Base-by-base conservation (phyloP, 305 asterid species). In the Fraxinus albicans region DNA sequence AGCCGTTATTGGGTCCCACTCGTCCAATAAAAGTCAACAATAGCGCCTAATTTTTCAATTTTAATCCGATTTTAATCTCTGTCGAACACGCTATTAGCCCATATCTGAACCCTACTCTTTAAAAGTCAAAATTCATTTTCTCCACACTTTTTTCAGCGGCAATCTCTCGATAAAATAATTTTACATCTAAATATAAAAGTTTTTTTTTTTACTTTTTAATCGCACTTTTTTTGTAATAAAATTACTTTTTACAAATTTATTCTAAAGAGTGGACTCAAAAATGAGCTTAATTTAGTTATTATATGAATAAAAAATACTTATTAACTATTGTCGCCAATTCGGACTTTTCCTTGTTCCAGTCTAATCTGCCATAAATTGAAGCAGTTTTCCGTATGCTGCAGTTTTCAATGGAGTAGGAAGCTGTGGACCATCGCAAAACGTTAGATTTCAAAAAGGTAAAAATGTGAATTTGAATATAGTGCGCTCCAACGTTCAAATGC, bases 401-500 rank as follows among this genome's bases (percentile, higher is more conserved):
- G 29, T 58, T 58, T 25, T 65, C 73, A 65, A 65, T 23, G 60
- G 25, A 63, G 70, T 38, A 34, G 84, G 21, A 84, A 80, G 77
- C 79, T 34, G 81, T 79, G 88, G 90, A 79, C 81, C 83, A 79
- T 40, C 35, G 80, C 83, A 72, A 78, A 76, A 75, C 53, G 38
- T 40, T 58, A 72, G 73, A 36, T 60, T 21, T 55, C 58, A 73
- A 79, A 76, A 76, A 47, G 42, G 47, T 27, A 21, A 40, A 82
- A 82, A 31, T 53, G 82, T 65, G n/a, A 80, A 34, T 91, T 93
- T 89, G 88, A 92, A 94, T 77, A 29, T 81, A 83, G 89, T 91
- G 94, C 98, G 94, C 95, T 94, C 98, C 98, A 94, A 93, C 94
- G 97, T 91, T 90, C 92, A 78, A 85, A 88, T 78, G 13, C 1